phyloP scores from a whole-genome alignment of 306 rosid species.

The Clitoria ternatea region DNA sequence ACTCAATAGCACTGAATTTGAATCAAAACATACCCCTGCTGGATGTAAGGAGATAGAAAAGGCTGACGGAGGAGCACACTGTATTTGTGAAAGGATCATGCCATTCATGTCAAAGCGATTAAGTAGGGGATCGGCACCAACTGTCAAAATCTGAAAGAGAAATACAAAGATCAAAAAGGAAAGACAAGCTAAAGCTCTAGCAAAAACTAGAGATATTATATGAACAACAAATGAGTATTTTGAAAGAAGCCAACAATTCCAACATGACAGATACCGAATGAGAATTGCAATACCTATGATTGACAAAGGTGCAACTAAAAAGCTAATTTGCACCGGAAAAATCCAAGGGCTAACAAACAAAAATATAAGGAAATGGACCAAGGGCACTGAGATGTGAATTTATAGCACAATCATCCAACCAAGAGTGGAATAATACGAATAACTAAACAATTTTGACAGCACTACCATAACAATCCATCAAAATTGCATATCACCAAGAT shows the following conservation, averaged over 20 bases:
- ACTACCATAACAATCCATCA: neutral
- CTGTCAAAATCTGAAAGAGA: constrained; percentile 60
- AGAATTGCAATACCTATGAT: neutral
- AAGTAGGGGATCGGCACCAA: constrained; percentile 83
- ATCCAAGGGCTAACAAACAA: neutral
- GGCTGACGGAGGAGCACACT: constrained; percentile 76
- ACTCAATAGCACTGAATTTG: neutral
- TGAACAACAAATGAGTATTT: neutral
- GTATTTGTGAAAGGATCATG: constrained; percentile 76
- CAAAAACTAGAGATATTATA: neutral
- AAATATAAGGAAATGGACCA: neutral
- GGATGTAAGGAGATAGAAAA: constrained; percentile 76
- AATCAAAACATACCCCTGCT: constrained; percentile 59
- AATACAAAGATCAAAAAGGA: neutral
- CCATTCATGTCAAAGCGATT: constrained; percentile 78
- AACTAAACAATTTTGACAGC: neutral
- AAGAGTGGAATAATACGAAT: neutral
- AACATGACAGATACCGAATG: constrained; percentile 1
- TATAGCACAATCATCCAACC: neutral
- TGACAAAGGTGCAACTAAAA: neutral
- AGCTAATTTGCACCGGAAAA: neutral
- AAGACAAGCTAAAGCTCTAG: neutral
- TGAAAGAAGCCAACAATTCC: neutral
- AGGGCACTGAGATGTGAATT: neutral
- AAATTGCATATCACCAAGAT: neutral